Percentiles rank a stretch among this genome's conserved stretches.
Evolutionary conservation across 805 yeast genomes (phyloP).

Genomic region (Ogataea paraovalis): DNA sequence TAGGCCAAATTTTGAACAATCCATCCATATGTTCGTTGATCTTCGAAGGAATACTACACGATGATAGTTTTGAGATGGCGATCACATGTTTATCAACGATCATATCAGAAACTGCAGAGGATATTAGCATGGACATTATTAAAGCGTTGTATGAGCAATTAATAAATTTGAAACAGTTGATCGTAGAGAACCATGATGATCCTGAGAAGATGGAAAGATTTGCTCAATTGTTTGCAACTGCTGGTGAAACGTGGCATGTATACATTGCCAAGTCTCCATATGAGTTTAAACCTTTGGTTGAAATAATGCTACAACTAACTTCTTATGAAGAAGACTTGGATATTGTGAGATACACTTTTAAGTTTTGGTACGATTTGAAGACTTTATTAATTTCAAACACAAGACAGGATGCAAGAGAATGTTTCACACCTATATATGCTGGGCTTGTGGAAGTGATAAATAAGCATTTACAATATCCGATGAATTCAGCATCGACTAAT

Average conservation of each 20-base stretch:
- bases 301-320: conserved; percentile 65
- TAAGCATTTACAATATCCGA: conserved; percentile 72
- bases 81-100: conserved; percentile 83
- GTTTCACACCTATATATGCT: conserved; percentile 52
- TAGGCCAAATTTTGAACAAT: conserved; percentile 60
- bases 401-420: conserved; percentile 47
- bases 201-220: conserved; percentile 64
- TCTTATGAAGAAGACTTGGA: conserved; percentile 80
- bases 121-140: conserved; percentile 51
- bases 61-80: conserved; percentile 75
- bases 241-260: conserved; percentile 95
- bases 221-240: conserved; percentile 79
- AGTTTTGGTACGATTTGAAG: conserved; percentile 84
- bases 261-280: conserved; percentile 69
- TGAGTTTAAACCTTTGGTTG: conserved; percentile 69
- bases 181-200: conserved; percentile 50
- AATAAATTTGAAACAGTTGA: conserved; percentile 51
- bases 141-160: conserved; percentile 67
- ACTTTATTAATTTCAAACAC: conserved; percentile 62
- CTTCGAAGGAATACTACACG: conserved; percentile 54
- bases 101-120: conserved; percentile 76
- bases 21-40: conserved; percentile 65
- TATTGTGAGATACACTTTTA: conserved; percentile 83
- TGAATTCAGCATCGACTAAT: conserved; percentile 31
- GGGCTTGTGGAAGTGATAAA: conserved; percentile 59